Evolutionary conservation across 768 basidiomycete genomes (phyloP).

Genomic region (Leucocoprinus birnbaumii): DNA sequence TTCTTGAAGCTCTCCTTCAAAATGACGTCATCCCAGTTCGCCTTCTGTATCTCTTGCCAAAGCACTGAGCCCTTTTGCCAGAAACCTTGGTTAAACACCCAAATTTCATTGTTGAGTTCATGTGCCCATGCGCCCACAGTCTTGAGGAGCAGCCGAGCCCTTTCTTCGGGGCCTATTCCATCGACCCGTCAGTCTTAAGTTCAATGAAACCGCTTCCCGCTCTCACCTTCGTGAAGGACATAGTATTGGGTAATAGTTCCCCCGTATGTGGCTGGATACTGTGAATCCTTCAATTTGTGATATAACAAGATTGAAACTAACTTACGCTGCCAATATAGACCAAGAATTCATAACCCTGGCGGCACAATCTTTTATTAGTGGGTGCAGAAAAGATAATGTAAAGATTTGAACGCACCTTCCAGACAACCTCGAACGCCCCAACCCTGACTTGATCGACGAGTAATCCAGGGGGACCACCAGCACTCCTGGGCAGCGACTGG

Average conservation of each 20-base stretch:
- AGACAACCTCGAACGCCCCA: constrained; percentile 52
- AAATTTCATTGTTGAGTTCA: constrained; percentile 64
- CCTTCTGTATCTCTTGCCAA: constrained; percentile 61
- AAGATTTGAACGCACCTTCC: constrained; percentile 45
- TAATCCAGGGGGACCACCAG: constrained; percentile 44
- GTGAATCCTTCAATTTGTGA: not conserved
- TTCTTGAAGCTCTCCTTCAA: constrained; percentile 69
- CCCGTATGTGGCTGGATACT: constrained; percentile 32
- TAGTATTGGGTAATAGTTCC: constrained; percentile 33
- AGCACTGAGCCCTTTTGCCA: constrained; percentile 65
- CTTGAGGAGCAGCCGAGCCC: constrained; percentile 47
- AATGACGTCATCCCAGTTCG: constrained; percentile 74
- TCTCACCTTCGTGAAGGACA: constrained; percentile 57
- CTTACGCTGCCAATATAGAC: constrained; percentile 51
- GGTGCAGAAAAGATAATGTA: not conserved
- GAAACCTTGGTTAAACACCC: constrained; percentile 70
- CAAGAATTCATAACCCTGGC: constrained; percentile 53
- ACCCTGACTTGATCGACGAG: constrained; percentile 49
- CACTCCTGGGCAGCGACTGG: constrained; percentile 40
- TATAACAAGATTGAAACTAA: not conserved
- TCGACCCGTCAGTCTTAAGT: not conserved
- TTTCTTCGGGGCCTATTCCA: constrained; percentile 40
- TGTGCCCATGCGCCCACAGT: constrained; percentile 49
- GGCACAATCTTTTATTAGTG: not conserved
- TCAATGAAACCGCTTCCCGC: too few species aligned